Evolutionary conservation across 805 yeast genomes (phyloP).

Genomic region (Teunomyces barrocoloradensis): DNA sequence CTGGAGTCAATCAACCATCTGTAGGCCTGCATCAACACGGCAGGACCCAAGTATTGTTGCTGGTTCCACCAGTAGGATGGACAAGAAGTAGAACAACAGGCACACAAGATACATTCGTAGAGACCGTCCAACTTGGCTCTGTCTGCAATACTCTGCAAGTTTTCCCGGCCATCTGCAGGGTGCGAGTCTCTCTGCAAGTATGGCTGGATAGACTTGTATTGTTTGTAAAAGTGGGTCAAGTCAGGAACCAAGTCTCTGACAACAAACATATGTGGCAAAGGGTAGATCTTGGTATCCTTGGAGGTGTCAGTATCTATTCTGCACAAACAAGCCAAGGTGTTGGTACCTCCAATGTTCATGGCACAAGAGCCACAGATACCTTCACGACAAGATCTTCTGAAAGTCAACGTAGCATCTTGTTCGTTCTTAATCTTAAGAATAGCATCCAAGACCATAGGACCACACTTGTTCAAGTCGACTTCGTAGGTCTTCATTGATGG

Average conservation of each 20-base stretch:
- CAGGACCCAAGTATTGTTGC: slow-evolving; percentile 97
- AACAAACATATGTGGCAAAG: slow-evolving; percentile 97
- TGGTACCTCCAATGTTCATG: slow-evolving; percentile 97
- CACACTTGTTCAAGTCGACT: slow-evolving; percentile 85
- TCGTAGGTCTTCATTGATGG: slow-evolving; percentile 83
- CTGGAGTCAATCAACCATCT: slow-evolving; percentile 98
- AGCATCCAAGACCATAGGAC: slow-evolving; percentile 98
- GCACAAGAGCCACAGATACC: slow-evolving; percentile 99
- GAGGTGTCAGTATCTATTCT: slow-evolving; percentile 78
- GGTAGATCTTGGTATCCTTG: slow-evolving; percentile 85
- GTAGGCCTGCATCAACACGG: slow-evolving; percentile 98
- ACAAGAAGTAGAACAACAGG: slow-evolving; percentile 98
- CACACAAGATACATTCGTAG: slow-evolving; percentile 97
- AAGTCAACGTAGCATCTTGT: slow-evolving; percentile 91
- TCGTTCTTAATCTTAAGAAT: slow-evolving; percentile 92
- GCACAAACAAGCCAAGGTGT: slow-evolving; percentile 95
- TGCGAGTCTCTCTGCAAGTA: slow-evolving; percentile 78
- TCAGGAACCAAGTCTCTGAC: slow-evolving; percentile 98
- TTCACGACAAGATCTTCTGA: slow-evolving; percentile 98
- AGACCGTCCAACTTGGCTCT: slow-evolving; percentile 95
- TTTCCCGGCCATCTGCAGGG: slow-evolving; percentile 91
- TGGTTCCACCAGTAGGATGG: slow-evolving; percentile 99
- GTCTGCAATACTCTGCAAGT: slow-evolving; percentile 85
- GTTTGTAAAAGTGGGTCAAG: slow-evolving; percentile 95
- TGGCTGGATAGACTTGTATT: slow-evolving; percentile 97